A percentile compares a stretch with the other conserved stretches of the same genome.
Conservation (phyloP, 495 filamentous ascomycete species). For the Neurospora terricola region DNA sequence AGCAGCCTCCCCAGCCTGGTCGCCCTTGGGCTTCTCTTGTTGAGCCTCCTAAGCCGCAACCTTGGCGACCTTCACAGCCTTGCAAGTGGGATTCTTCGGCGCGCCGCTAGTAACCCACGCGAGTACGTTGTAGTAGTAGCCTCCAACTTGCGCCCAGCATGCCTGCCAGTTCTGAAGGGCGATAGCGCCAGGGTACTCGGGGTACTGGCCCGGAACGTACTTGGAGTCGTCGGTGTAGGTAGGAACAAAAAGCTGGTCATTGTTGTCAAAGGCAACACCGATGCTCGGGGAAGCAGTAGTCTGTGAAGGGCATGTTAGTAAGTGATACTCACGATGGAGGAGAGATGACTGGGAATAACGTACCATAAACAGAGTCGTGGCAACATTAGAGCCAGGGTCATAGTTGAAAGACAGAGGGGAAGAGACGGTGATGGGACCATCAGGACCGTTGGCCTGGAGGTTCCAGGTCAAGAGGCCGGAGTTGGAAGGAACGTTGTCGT, state of each 20-base stretch:
- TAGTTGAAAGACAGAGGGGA: slow-evolving; percentile 30
- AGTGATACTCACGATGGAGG: slow-evolving; percentile 36
- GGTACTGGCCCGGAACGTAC: slow-evolving; percentile 10
- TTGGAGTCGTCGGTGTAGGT: slow-evolving; percentile 35
- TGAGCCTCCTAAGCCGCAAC: background rate
- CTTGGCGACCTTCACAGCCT: slow-evolving; percentile 31
- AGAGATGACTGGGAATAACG: slow-evolving; percentile 28
- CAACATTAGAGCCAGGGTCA: slow-evolving; percentile 41
- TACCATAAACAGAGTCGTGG: slow-evolving; percentile 23
- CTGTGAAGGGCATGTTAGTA: slow-evolving; percentile 27
- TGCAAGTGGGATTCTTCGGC: slow-evolving; percentile 49
- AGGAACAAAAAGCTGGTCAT: slow-evolving; percentile 31
- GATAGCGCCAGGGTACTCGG: slow-evolving; percentile 4
- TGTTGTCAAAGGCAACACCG: slow-evolving; percentile 36
- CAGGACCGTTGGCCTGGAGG: slow-evolving; percentile 16
- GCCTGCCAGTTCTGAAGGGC: slow-evolving; percentile 38
- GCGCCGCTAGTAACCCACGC: slow-evolving; percentile 35
- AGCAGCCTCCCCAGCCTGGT: background rate
- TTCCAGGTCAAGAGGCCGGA: slow-evolving; percentile 34
- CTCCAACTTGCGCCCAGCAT: slow-evolving; percentile 39
- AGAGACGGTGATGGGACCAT: slow-evolving; percentile 23
- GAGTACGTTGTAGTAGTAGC: slow-evolving; percentile 42
- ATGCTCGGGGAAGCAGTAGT: background rate
- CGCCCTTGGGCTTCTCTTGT: background rate
- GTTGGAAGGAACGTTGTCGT: slow-evolving; percentile 13